A percentile compares a stretch with the other conserved stretches of the same genome.
These are phyloP conservation scores for Colletotrichum musae DNA, from an alignment of 2,329 filamentous ascomycete species.

Conservation along the genomic window DNA sequence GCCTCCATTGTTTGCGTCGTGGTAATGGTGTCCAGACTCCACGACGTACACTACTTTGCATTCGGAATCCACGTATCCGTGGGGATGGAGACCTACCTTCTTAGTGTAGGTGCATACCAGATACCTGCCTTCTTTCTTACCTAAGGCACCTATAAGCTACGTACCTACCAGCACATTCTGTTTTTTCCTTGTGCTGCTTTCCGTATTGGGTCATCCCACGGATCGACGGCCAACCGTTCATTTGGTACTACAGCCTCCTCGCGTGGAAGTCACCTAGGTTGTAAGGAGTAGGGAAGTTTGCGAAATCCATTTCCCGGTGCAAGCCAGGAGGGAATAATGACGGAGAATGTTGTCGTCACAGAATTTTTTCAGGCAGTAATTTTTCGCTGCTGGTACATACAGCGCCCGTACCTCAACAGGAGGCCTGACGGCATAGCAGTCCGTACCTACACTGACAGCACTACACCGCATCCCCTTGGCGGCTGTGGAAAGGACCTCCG, in stretches of 20 bases:
- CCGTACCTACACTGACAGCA: neutral
- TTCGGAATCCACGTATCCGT: no score
- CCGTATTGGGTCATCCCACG: neutral
- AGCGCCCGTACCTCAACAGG: no score
- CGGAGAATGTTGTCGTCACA: no score
- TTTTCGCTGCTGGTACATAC: no score
- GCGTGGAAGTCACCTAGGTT: neutral
- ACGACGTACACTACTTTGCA: no score
- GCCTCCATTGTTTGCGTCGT: neutral
- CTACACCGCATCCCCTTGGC: conserved; percentile 9
- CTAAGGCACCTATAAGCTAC: no score
- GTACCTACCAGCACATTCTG: neutral
- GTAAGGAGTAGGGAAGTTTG: neutral
- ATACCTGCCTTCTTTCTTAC: no score
- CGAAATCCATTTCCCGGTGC: neutral
- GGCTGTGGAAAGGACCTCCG: neutral
- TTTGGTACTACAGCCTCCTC: neutral
- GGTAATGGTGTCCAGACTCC: neutral
- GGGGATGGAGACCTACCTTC: no score
- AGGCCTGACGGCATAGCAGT: no score
- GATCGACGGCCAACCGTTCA: conserved; percentile 1
- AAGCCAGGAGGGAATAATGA: neutral
- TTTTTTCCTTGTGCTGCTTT: no score
- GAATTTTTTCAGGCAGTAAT: no score
- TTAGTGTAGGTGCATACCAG: no score